These are phyloP conservation scores for Diaporthe batatas DNA, from an alignment of 2,329 filamentous ascomycete species.

Conservation along the genomic window DNA sequence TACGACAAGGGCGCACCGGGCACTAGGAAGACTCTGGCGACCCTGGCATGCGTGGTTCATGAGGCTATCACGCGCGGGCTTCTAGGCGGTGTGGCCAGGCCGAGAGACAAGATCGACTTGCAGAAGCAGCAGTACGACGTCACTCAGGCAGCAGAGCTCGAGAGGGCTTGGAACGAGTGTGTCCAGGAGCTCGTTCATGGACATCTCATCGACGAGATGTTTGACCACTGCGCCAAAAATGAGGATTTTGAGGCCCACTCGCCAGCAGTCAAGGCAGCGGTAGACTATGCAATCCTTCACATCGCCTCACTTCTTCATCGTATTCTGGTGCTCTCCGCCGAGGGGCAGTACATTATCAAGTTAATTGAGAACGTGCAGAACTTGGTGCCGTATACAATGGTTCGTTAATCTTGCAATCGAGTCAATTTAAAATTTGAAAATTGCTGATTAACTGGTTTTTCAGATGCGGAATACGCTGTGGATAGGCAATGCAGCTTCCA, in stretches of 20 bases:
- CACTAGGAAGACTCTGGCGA: slow-evolving; percentile 80
- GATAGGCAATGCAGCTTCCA: slow-evolving; percentile 83
- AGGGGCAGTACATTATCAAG: slow-evolving; percentile 80
- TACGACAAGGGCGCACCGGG: slow-evolving; percentile 85
- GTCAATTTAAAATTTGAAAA: too few relatives aligned
- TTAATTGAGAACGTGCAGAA: slow-evolving; percentile 78
- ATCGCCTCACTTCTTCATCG: slow-evolving; percentile 82
- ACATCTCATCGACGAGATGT: slow-evolving; percentile 73
- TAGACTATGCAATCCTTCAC: slow-evolving; percentile 77
- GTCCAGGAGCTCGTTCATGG: slow-evolving; percentile 77
- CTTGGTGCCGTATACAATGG: slow-evolving; percentile 77
- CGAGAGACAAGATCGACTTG: slow-evolving; percentile 45
- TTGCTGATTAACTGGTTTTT: too few relatives aligned
- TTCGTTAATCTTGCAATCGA: slow-evolving; percentile 65
- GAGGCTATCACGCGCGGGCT: slow-evolving; percentile 77
- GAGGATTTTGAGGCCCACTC: slow-evolving; percentile 75
- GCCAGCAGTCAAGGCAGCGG: slow-evolving; percentile 71
- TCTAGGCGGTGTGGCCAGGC: slow-evolving; percentile 69
- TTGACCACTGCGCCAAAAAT: slow-evolving; percentile 71
- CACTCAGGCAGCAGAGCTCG: slow-evolving; percentile 70
- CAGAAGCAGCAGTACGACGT: slow-evolving; percentile 65
- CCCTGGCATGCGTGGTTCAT: slow-evolving; percentile 76
- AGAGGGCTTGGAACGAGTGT: slow-evolving; percentile 75
- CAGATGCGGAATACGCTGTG: slow-evolving; percentile 65
- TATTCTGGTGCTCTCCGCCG: slow-evolving; percentile 78